Evolutionary conservation across 768 basidiomycete species (phyloP), one percentile per base, ranked within the genome.

Genomic region (Boletus bicolor): DNA sequence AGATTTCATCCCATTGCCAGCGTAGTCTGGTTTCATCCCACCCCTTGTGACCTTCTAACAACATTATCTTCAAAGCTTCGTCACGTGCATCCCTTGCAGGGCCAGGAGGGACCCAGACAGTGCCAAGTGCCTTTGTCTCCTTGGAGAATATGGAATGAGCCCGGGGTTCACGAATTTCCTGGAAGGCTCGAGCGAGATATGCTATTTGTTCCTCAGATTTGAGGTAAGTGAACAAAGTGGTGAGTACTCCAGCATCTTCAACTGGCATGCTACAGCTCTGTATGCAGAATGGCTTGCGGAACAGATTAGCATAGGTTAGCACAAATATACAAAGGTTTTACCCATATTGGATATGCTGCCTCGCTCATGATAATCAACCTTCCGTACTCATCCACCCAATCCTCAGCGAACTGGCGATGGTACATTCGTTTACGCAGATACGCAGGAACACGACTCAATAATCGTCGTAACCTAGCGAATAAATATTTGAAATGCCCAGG

Each of bases 291-390:
- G 84, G 82, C 84, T 86, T 59, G 15, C 21, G 28, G 45, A 54
- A 30, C 7, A 26, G 17, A 48, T 57, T 9, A 59, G 35, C 9
- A 44, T 32, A 24, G 17, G 30, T 36, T 15, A 3, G 19, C 15
- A 46, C 28, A 0, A 51, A 12, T 19, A 10, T 7, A 35, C 21
- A 12, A 28, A 43, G 24, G 11, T 64, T 71, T 59, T 60, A 80
- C 84, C 69, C 81, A 71, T 58, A 81, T 72, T 7, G 85, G 81
- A 69, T 85, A 84, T 8, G 82, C 83, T 8, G 84, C 81, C 58
- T 86, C 83, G 46, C 84, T 80, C 44, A 84, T 76, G 35, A 86
- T 63, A 26, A 82, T 79, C 38, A 84, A 62, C 55, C 77, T 74
- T 32, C 79, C 81, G 11, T 73, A 63, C 34, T 80, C 76, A 56